Evolutionary conservation across 192 early-diverging fungal species (phyloP).

Genomic region (Backusella macrospora): DNA sequence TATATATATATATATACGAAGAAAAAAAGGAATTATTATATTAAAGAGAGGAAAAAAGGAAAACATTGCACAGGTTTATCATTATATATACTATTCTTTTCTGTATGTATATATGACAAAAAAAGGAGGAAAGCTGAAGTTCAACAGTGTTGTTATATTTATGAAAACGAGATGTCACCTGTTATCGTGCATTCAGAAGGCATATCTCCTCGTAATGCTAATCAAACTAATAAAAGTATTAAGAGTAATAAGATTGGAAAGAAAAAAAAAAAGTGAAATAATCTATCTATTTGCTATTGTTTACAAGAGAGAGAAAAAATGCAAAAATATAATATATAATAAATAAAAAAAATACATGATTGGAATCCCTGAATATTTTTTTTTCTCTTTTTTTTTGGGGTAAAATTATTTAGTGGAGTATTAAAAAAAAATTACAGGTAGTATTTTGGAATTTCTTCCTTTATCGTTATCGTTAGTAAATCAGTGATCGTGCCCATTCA

Average conservation of each 20-base stretch:
- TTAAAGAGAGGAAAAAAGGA: neutral
- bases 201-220: neutral
- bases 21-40: neutral
- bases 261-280: neutral
- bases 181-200: conserved; percentile 1
- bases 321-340: neutral
- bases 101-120: conserved; percentile 8
- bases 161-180: neutral
- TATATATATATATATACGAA: neutral
- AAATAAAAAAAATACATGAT: neutral
- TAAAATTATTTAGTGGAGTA: neutral
- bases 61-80: neutral
- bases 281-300: neutral
- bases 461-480: conserved; percentile 22
- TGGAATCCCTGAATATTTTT: neutral
- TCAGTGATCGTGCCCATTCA: conserved; percentile 37
- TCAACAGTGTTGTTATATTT: neutral
- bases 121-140: neutral
- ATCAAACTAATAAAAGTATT: neutral
- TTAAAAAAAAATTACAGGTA: neutral
- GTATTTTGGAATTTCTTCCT: neutral
- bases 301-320: neutral
- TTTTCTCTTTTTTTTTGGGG: neutral
- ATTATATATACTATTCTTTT: too few relatives aligned
- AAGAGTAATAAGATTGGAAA: neutral